phyloP scores from a whole-genome alignment of 2,329 filamentous ascomycete species.

The Cadophora sp. region DNA sequence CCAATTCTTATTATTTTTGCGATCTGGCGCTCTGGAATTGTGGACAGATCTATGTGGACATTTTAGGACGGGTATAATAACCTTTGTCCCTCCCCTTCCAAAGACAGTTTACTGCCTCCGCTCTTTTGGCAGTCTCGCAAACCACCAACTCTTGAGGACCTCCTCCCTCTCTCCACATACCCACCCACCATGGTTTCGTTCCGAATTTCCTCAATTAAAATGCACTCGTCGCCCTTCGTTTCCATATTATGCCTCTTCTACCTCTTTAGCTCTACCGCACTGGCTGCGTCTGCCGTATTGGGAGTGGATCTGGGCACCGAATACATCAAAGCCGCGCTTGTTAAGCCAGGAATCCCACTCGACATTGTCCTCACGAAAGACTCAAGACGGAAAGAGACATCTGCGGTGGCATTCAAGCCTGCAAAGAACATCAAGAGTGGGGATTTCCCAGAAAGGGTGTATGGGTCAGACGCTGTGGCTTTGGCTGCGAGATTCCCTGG shows the following conservation, averaged over 20 bases:
- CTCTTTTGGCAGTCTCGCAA: slow-evolving; percentile 40
- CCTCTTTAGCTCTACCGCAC: slow-evolving; percentile 45
- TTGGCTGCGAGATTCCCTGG: slow-evolving; percentile 86
- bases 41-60: slow-evolving; percentile 44
- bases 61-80: slow-evolving; percentile 36
- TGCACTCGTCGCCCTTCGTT: slow-evolving; percentile 40
- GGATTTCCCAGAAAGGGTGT: slow-evolving; percentile 84
- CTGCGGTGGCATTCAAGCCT: slow-evolving; percentile 93
- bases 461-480: slow-evolving; percentile 90
- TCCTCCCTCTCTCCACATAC: background rate
- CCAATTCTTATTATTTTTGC: slow-evolving; percentile 31
- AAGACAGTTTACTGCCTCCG: slow-evolving; percentile 35
- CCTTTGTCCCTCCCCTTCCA: slow-evolving; percentile 25
- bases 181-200: slow-evolving; percentile 40
- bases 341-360: slow-evolving; percentile 95
- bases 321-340: slow-evolving; percentile 94
- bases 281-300: slow-evolving; percentile 71
- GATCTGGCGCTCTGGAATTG: slow-evolving; percentile 33
- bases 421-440: slow-evolving; percentile 68
- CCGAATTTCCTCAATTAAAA: slow-evolving; percentile 31
- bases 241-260: slow-evolving; percentile 44
- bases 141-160: background rate
- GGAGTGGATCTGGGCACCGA: slow-evolving; percentile 95
- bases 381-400: slow-evolving; percentile 92
- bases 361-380: slow-evolving; percentile 98